Percentiles rank a stretch among this genome's conserved stretches.
Conservation (phyloP, 257 asterid genomes). For the Solanum neorickii region DNA sequence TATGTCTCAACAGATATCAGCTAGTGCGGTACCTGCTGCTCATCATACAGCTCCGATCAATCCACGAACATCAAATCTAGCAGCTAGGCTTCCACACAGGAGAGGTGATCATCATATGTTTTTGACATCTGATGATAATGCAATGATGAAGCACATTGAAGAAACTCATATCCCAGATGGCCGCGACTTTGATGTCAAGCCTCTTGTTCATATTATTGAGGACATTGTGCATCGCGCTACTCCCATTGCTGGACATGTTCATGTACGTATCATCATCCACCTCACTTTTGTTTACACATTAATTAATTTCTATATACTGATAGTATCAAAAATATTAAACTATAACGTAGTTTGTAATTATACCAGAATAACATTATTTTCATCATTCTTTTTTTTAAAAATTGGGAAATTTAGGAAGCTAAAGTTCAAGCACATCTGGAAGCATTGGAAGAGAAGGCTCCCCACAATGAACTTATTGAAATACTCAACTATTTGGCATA, state of each 20-base stretch:
- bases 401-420: constrained; percentile 6
- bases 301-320: neutral
- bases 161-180: constrained; percentile 45
- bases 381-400: neutral
- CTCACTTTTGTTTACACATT: neutral
- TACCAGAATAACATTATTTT: neutral
- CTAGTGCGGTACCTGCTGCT: neutral
- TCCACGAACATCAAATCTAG: neutral
- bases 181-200: constrained; percentile 39
- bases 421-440: constrained; percentile 14
- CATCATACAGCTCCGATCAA: neutral
- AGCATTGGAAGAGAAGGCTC: constrained; percentile 20
- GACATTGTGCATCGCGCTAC: constrained; percentile 47
- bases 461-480: constrained; percentile 24
- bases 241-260: neutral
- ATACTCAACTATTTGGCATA: constrained; percentile 41
- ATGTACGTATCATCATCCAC: neutral
- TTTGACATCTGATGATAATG: constrained; percentile 37
- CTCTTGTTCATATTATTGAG: constrained; percentile 42
- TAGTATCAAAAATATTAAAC: neutral
- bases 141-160: constrained; percentile 40
- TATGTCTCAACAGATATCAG: neutral
- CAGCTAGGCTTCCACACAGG: constrained; percentile 6
- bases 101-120: constrained; percentile 31
- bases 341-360: neutral